Evolutionary conservation across 2,329 filamentous ascomycete genomes (phyloP).

Genomic region (Lecanicillium sp.): DNA sequence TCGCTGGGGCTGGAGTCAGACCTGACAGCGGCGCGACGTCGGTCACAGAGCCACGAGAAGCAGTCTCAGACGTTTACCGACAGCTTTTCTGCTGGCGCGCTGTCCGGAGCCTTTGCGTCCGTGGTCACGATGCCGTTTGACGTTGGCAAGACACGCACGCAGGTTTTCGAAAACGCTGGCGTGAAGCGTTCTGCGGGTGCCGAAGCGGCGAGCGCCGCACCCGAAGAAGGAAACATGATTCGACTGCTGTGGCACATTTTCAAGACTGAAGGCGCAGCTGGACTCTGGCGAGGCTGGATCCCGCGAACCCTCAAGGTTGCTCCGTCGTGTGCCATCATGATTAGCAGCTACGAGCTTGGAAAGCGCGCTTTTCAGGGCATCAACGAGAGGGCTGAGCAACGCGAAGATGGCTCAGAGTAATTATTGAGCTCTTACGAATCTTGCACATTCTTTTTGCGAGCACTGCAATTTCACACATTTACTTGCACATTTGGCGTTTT

Average conservation of each 20-base stretch:
- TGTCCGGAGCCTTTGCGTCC: constrained; percentile 76
- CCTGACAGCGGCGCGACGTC: constrained; percentile 35
- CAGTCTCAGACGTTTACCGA: constrained; percentile 74
- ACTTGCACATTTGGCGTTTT: too few relatives aligned
- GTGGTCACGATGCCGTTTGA: constrained; percentile 92
- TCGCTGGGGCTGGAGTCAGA: constrained; percentile 23
- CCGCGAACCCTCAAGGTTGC: constrained; percentile 90
- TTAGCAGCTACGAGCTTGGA: constrained; percentile 92
- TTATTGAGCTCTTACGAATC: too few relatives aligned
- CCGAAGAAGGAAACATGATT: constrained; percentile 72
- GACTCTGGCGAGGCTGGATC: constrained; percentile 86
- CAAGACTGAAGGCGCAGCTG: constrained; percentile 68
- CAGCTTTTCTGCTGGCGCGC: constrained; percentile 79
- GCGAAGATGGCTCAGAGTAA: too few relatives aligned
- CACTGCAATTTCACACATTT: too few relatives aligned
- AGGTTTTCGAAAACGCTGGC: constrained; percentile 60
- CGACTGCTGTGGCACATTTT: constrained; percentile 88
- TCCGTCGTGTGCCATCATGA: constrained; percentile 97
- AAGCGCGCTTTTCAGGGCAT: constrained; percentile 76
- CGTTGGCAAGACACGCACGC: constrained; percentile 91
- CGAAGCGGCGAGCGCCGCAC: constrained; percentile 31
- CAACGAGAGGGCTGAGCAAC: constrained; percentile 43
- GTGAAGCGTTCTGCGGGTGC: constrained; percentile 23
- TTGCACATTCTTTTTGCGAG: too few relatives aligned
- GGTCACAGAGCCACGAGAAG: constrained; percentile 58